Percentiles rank a stretch among this genome's conserved stretches.
Evolutionary conservation across 352 stramenopile species (phyloP).

Genomic region (Phytophthora lateralis): DNA sequence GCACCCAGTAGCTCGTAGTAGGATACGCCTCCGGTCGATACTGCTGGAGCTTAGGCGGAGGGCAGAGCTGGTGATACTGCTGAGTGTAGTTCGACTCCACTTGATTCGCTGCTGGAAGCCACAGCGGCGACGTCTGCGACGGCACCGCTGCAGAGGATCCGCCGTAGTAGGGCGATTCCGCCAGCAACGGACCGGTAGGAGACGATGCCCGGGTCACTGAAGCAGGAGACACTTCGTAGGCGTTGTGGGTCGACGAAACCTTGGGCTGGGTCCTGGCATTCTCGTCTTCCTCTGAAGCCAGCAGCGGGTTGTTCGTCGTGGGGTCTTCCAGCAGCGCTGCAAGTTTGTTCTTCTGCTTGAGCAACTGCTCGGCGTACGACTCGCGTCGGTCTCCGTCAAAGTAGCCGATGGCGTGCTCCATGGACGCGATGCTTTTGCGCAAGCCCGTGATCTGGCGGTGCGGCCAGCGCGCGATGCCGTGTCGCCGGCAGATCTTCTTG

Average conservation of each 20-base stretch:
- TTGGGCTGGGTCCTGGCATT: constrained; percentile 15
- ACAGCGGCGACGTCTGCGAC: constrained; percentile 20
- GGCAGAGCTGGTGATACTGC: constrained; percentile 27
- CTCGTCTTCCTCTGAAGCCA: constrained; percentile 41
- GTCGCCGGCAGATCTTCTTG: constrained; percentile 87
- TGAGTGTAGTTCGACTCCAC: constrained; percentile 23
- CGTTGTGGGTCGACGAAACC: constrained; percentile 3
- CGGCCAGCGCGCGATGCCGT: constrained; percentile 82
- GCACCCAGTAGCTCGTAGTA: constrained; percentile 17
- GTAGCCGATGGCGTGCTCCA: constrained; percentile 84
- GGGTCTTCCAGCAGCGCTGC: constrained; percentile 64
- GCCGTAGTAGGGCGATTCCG: constrained; percentile 24
- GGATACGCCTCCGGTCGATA: constrained; percentile 3
- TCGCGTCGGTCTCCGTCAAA: constrained; percentile 74
- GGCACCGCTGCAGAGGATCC: constrained; percentile 1
- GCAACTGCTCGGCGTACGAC: constrained; percentile 71
- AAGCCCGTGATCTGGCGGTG: constrained; percentile 88
- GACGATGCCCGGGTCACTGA: constrained; percentile 24
- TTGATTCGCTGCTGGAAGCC: constrained; percentile 1
- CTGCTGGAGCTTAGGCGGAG: constrained; percentile 13
- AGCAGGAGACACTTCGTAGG: constrained; percentile 20
- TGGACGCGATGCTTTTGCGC: constrained; percentile 86
- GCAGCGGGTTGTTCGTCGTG: constrained; percentile 52
- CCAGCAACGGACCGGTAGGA: constrained; percentile 31
- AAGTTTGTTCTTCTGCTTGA: constrained; percentile 82